phyloP scores from a whole-genome alignment of 2,329 filamentous ascomycete genomes.

The Phaeosphaeria sp. region DNA sequence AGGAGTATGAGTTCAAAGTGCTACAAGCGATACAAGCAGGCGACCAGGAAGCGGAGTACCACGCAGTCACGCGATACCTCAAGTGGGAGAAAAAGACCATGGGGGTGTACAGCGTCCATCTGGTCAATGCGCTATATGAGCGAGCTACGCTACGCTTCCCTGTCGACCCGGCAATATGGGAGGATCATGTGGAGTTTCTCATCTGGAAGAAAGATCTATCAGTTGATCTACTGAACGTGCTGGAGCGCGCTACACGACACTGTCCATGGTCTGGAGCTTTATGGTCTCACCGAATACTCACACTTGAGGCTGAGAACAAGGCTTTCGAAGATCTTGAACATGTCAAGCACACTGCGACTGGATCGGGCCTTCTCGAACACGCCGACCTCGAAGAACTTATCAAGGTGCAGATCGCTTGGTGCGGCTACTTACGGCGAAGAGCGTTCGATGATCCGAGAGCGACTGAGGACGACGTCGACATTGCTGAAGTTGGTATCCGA shows the following conservation, averaged over 20 bases:
- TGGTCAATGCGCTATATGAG: constrained; percentile 73
- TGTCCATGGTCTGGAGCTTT: constrained; percentile 91
- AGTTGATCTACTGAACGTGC: constrained; percentile 68
- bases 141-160: constrained; percentile 78
- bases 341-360: constrained; percentile 92
- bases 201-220: constrained; percentile 56
- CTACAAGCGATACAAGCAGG: constrained; percentile 63
- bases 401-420: constrained; percentile 93
- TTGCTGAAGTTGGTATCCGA: constrained; percentile 87
- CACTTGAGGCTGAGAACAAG: constrained; percentile 78
- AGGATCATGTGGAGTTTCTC: constrained; percentile 81
- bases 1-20: constrained; percentile 72
- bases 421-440: constrained; percentile 85
- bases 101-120: constrained; percentile 58
- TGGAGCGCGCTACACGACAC: constrained; percentile 84
- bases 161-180: constrained; percentile 78
- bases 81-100: constrained; percentile 80
- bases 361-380: constrained; percentile 81
- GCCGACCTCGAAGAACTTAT: constrained; percentile 87
- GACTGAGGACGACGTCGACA: constrained; percentile 78
- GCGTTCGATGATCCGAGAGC: constrained; percentile 76
- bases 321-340: constrained; percentile 82
- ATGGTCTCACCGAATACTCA: constrained; percentile 89
- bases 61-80: constrained; percentile 71
- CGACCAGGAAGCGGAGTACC: constrained; percentile 64